Percentiles rank a stretch among this genome's conserved stretches.
Evolutionary conservation across 2,329 filamentous ascomycete species (phyloP).

Genomic region (Penicillium verrucosum): DNA sequence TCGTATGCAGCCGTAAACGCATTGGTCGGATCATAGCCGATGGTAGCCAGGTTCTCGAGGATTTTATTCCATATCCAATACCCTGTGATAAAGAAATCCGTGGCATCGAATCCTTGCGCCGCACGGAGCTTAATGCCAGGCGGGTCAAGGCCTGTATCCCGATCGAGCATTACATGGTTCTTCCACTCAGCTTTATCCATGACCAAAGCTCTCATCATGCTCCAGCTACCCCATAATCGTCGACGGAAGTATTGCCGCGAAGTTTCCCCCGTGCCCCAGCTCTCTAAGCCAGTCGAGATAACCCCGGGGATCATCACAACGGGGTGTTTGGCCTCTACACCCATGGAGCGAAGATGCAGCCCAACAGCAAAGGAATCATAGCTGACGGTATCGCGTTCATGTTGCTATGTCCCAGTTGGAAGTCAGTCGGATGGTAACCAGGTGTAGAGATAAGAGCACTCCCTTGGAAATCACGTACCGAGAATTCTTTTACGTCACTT

Average conservation of each 20-base stretch:
- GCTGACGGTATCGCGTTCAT: slow-evolving; percentile 80
- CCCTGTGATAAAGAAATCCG: slow-evolving; percentile 76
- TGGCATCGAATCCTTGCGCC: slow-evolving; percentile 94
- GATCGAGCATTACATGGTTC: slow-evolving; percentile 94
- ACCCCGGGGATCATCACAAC: slow-evolving; percentile 97
- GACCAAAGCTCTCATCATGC: slow-evolving; percentile 94
- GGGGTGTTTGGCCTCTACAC: slow-evolving; percentile 76
- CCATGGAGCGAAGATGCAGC: slow-evolving; percentile 74
- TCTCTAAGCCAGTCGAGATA: slow-evolving; percentile 94
- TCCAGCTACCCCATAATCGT: slow-evolving; percentile 96
- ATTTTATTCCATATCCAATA: slow-evolving; percentile 99
- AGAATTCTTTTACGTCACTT: slow-evolving; percentile 78
- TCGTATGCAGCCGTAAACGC: slow-evolving; percentile 73
- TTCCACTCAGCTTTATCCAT: slow-evolving; percentile 95
- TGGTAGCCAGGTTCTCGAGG: slow-evolving; percentile 89
- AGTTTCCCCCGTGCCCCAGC: slow-evolving; percentile 84
- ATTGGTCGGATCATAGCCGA: slow-evolving; percentile 87
- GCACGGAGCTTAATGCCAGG: slow-evolving; percentile 85
- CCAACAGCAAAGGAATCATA: slow-evolving; percentile 95
- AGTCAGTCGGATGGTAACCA: slow-evolving; percentile 9
- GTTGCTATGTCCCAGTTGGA: slow-evolving; percentile 51
- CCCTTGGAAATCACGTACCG: slow-evolving; percentile 53
- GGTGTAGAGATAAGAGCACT: slow-evolving; percentile 2
- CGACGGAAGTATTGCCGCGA: slow-evolving; percentile 92
- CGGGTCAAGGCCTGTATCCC: slow-evolving; percentile 84